Evolutionary conservation across 2,329 filamentous ascomycete species (phyloP).

Genomic region (Stagonosporopsis cucurbitacearum): DNA sequence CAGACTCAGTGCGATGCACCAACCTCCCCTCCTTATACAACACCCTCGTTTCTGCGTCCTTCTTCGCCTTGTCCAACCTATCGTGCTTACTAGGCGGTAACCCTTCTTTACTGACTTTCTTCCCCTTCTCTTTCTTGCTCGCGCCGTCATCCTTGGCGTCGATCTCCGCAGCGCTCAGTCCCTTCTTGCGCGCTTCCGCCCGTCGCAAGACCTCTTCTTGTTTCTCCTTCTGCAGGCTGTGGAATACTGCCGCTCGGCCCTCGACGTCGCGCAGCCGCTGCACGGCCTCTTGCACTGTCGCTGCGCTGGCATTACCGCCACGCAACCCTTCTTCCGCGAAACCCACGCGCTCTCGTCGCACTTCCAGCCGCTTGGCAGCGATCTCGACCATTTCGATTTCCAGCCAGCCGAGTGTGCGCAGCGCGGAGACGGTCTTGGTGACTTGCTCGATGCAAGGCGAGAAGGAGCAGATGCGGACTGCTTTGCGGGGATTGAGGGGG

Average conservation of each 20-base stretch:
- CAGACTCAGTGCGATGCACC: slow-evolving; percentile 80
- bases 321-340: slow-evolving; percentile 70
- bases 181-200: slow-evolving; percentile 43
- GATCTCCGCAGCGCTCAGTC: slow-evolving; percentile 26
- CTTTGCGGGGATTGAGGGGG: slow-evolving; percentile 72
- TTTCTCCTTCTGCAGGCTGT: slow-evolving; percentile 53
- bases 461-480: slow-evolving; percentile 88
- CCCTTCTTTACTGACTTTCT: slow-evolving; percentile 30
- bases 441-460: slow-evolving; percentile 98
- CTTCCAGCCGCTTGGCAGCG: slow-evolving; percentile 77
- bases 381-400: slow-evolving; percentile 95
- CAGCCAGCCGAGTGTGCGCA: slow-evolving; percentile 85
- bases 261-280: slow-evolving; percentile 76
- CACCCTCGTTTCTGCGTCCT: slow-evolving; percentile 41
- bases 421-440: slow-evolving; percentile 78
- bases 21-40: slow-evolving; percentile 77
- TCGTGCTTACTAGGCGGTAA: slow-evolving; percentile 42
- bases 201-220: slow-evolving; percentile 53
- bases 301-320: slow-evolving; percentile 72
- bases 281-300: slow-evolving; percentile 81
- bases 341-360: slow-evolving; percentile 81
- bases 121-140: slow-evolving; percentile 24
- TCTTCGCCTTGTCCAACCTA: slow-evolving; percentile 36
- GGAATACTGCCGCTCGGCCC: slow-evolving; percentile 69
- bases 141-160: neutral